A percentile compares a stretch with the other conserved stretches of the same genome.
Conservation (phyloP, 495 filamentous ascomycete genomes). For the Hyphodiscus hymeniophilus region DNA sequence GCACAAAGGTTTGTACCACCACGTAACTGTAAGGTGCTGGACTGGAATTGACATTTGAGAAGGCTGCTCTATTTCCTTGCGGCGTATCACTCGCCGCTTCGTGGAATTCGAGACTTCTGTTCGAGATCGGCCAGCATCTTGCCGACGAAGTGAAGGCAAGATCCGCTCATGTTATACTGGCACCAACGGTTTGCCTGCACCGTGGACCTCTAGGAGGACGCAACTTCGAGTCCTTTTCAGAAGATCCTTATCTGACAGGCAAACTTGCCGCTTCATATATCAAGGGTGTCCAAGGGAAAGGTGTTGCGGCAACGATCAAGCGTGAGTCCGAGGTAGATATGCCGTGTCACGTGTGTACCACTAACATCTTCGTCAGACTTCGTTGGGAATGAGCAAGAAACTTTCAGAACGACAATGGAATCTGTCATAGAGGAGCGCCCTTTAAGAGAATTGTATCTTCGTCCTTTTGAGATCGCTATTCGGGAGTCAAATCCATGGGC, state of each 20-base stretch:
- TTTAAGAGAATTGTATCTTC: slow-evolving; percentile 72
- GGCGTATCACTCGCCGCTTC: slow-evolving; percentile 72
- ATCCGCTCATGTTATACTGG: slow-evolving; percentile 65
- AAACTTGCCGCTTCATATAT: slow-evolving; percentile 66
- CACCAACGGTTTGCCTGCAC: slow-evolving; percentile 78
- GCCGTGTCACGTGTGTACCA: slow-evolving; percentile 2
- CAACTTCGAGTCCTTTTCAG: slow-evolving; percentile 82
- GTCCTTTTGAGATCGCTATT: slow-evolving; percentile 75
- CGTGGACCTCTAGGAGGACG: slow-evolving; percentile 73
- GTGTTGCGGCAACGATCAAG: slow-evolving; percentile 74
- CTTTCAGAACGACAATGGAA: slow-evolving; percentile 64
- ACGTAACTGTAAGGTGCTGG: not conserved
- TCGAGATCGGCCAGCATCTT: slow-evolving; percentile 59
- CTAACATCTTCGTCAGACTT: slow-evolving; percentile 46
- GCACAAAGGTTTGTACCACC: slow-evolving; percentile 48
- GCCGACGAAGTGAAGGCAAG: slow-evolving; percentile 66
- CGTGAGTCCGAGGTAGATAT: slow-evolving; percentile 32
- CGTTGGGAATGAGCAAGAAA: slow-evolving; percentile 80
- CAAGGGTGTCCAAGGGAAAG: slow-evolving; percentile 64
- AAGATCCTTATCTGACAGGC: slow-evolving; percentile 73
- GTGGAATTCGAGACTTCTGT: slow-evolving; percentile 64
- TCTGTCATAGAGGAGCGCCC: slow-evolving; percentile 64
- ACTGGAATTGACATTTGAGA: slow-evolving; percentile 5
- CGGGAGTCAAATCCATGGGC: slow-evolving; percentile 72
- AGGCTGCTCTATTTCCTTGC: slow-evolving; percentile 67